A percentile compares a stretch with the other conserved stretches of the same genome.
Conservation (phyloP, 768 basidiomycete genomes). For the Termitomyces sp. region DNA sequence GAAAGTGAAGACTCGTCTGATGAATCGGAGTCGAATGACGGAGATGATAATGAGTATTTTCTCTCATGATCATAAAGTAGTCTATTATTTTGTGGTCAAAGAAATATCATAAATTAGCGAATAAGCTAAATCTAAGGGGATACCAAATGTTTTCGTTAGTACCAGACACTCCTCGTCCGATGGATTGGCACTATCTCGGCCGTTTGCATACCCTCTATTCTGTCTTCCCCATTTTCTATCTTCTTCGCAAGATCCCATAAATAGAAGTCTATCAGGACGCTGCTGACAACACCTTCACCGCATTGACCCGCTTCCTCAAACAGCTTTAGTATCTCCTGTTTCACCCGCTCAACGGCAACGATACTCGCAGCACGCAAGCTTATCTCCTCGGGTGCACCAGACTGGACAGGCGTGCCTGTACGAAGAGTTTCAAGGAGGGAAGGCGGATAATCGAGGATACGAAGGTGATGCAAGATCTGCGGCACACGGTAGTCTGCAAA, state of each 20-base stretch:
- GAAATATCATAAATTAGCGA: constrained; percentile 2
- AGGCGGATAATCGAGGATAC: constrained; percentile 66
- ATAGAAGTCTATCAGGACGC: constrained; percentile 87
- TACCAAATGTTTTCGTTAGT: constrained; percentile 32
- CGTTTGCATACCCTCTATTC: constrained; percentile 52
- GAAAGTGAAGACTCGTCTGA: constrained; percentile 21
- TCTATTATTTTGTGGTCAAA: background rate
- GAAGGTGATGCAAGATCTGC: constrained; percentile 82
- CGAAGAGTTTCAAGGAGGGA: constrained; percentile 47
- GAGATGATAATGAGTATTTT: constrained; percentile 15
- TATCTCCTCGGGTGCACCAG: constrained; percentile 66
- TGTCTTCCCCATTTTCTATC: constrained; percentile 57
- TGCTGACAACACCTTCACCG: constrained; percentile 41
- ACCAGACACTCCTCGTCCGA: constrained; percentile 82
- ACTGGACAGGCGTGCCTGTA: constrained; percentile 35
- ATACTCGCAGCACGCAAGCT: constrained; percentile 78
- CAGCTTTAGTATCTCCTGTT: constrained; percentile 47
- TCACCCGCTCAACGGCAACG: constrained; percentile 69
- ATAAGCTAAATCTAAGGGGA: background rate
- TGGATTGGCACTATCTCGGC: constrained; percentile 62
- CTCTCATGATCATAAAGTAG: background rate
- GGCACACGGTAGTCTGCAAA: constrained; percentile 93
- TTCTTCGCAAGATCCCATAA: constrained; percentile 84
- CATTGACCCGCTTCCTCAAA: constrained; percentile 20
- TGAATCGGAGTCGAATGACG: constrained; percentile 18